Evolutionary conservation across 192 early-diverging fungal species (phyloP).

Genomic region (Backusella liffmaniae): DNA sequence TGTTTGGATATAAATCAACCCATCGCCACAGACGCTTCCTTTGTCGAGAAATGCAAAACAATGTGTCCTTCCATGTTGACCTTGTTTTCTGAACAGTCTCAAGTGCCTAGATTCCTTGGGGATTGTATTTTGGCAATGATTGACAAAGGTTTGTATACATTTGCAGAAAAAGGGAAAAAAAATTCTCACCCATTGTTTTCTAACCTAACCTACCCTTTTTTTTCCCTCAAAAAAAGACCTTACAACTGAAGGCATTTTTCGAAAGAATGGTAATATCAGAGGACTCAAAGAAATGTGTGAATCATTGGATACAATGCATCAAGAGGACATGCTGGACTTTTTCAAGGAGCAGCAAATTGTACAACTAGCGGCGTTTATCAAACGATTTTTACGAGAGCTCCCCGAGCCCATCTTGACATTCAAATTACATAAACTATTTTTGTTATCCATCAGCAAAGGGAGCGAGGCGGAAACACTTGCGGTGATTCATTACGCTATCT

Average conservation of each 20-base stretch:
- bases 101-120: background rate
- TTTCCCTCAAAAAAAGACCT: slow-evolving; percentile 29
- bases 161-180: background rate
- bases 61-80: background rate
- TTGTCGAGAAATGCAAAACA: background rate
- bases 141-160: slow-evolving; percentile 1
- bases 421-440: slow-evolving; percentile 23
- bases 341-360: slow-evolving; percentile 31
- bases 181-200: background rate
- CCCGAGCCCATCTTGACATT: slow-evolving; percentile 21
- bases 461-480: background rate
- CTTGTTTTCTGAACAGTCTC: background rate
- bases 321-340: background rate
- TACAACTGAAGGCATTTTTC: slow-evolving; percentile 22
- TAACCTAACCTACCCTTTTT: background rate
- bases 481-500: slow-evolving; percentile 19
- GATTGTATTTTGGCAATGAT: slow-evolving; percentile 13
- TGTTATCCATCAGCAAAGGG: slow-evolving; percentile 15
- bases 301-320: background rate
- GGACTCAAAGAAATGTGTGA: slow-evolving; percentile 21
- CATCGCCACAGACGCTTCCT: background rate
- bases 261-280: slow-evolving; percentile 30
- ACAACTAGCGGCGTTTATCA: slow-evolving; percentile 23
- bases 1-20: background rate
- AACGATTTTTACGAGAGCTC: slow-evolving; percentile 14